phyloP scores from a whole-genome alignment of 2,329 filamentous ascomycete genomes.

The Boeremia exigua region DNA sequence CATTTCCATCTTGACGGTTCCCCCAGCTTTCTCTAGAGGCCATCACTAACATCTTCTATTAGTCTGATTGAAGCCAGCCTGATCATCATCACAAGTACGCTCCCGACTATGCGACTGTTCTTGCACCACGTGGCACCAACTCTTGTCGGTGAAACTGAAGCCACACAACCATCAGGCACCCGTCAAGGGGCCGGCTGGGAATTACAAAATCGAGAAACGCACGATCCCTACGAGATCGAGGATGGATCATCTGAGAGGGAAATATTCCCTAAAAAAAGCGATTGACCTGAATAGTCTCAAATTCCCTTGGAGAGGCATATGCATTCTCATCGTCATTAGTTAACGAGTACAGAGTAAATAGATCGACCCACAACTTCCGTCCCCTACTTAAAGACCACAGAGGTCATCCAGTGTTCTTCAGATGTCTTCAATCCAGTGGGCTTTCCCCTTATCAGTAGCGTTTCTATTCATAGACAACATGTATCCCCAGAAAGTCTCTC shows the following conservation, averaged over 20 bases:
- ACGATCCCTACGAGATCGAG: conserved; percentile 8
- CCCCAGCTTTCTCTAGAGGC: no score
- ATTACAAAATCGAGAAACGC: conserved; percentile 8
- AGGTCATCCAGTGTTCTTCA: no score
- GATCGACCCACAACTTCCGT: no score
- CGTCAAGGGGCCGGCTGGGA: conserved; percentile 9
- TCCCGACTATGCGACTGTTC: conserved; percentile 51
- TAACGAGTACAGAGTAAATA: background rate
- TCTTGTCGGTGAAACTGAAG: conserved; percentile 6
- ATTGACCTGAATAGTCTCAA: background rate
- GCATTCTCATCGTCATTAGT: background rate
- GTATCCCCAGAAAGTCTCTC: conserved; percentile 10
- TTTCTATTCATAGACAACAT: conserved; percentile 14
- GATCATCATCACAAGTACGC: conserved; percentile 50
- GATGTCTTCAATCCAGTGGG: no score
- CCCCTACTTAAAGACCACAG: no score
- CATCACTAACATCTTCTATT: conserved; percentile 13
- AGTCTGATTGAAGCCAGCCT: conserved; percentile 51
- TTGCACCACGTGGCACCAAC: conserved; percentile 45
- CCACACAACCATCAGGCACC: background rate
- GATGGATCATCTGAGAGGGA: conserved; percentile 11
- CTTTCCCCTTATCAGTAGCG: background rate
- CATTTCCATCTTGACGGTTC: background rate
- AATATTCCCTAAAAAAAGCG: conserved; percentile 1
- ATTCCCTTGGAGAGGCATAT: background rate